Base-by-base conservation (phyloP, 768 basidiomycete genomes). In the Amanita rimosa region DNA sequence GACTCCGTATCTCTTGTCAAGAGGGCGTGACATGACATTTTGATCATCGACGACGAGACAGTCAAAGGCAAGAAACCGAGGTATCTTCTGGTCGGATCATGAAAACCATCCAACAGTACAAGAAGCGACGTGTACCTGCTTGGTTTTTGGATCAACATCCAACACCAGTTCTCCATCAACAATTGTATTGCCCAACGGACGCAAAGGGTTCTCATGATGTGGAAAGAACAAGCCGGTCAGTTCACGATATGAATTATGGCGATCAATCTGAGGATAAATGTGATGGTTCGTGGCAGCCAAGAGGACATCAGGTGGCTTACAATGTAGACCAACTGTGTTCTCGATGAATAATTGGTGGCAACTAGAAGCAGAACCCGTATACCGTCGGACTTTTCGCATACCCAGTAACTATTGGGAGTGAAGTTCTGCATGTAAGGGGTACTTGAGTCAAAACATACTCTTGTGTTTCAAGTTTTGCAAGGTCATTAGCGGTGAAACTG, bases 381-480 rank as follows among this genome's bases (percentile, higher is more conserved):
- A 10, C 96, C 96, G 60, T 98, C 96, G 10, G 91, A 95, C 70
- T 98, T 98, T 70, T 99, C 96, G 67, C 93, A 96, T 37, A 99
- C 96, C 95, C 95, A 99, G 65, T 87, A 99, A 61, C 94, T 97
- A 60, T 26, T 24, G 41, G 41, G 1, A 52, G 6, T 41, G 17
- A 17, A 11, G 17, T 39, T 13, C 11, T 42, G 52, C 16, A 47
- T 52, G 29, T 13, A 52, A 48, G 6, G 17, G 38, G 34, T 24
- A 11, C 29, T 40, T 27, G 16, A 14, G n/a, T n/a, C n/a, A 11
- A 16, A 24, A 69, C 78, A 53, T 63, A 94, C 93, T 98, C 91
- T 69, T 85, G 78, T 14, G 66, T 67, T 65, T 95, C 90, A 36
- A 98, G 72, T 60, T 84, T 80, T 9, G 72, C 71, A 33, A 98